Percentiles rank a stretch among this genome's conserved stretches.
These are phyloP conservation scores for Cenchrus purpureus DNA, from an alignment of 176 grass and related monocot species.

Conservation along the genomic window DNA sequence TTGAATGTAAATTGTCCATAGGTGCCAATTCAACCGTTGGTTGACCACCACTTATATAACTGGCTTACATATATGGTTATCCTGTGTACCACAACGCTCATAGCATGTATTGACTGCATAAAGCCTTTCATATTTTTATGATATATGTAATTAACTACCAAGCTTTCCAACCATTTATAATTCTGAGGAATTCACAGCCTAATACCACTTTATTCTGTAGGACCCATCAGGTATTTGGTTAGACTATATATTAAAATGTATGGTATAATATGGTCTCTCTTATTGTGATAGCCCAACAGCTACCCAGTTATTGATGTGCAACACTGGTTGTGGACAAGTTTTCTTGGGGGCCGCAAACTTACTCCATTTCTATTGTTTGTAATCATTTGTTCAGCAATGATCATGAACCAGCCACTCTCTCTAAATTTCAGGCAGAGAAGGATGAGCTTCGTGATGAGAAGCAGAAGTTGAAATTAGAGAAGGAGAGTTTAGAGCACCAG, in stretches of 20 bases:
- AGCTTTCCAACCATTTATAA: neutral
- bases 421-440: conserved; percentile 67
- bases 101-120: neutral
- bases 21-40: neutral
- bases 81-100: neutral
- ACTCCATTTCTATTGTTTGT: neutral
- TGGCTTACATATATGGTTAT: neutral
- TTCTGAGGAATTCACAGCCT: neutral
- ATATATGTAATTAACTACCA: neutral
- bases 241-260: neutral
- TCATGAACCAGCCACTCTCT: neutral
- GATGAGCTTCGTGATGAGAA: conserved; percentile 84
- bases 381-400: neutral
- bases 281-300: neutral
- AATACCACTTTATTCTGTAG: neutral
- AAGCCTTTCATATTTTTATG: neutral
- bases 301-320: neutral
- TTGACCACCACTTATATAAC: neutral
- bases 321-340: neutral
- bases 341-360: neutral
- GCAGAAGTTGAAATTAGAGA: conserved; percentile 69
- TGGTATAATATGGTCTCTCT: neutral
- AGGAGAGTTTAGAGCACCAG: conserved; percentile 68
- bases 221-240: neutral
- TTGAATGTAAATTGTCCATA: neutral